phyloP scores from a whole-genome alignment of 345 rosid genomes.

The Euclidium syriacum region DNA sequence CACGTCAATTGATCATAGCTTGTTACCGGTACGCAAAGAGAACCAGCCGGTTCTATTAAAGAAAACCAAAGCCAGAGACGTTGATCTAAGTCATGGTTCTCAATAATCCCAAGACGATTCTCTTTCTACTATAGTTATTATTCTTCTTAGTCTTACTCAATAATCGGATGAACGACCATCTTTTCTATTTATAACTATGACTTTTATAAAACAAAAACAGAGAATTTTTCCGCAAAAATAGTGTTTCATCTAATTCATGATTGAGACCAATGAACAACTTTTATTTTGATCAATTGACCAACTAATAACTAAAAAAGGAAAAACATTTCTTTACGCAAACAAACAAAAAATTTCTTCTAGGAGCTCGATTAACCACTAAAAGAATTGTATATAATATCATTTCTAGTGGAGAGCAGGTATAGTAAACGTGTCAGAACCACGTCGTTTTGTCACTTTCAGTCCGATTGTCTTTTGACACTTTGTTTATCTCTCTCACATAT shows the following conservation, averaged over 20 bases:
- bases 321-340: too few species aligned
- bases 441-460: neutral
- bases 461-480: conserved; percentile 13
- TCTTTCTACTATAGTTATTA: neutral
- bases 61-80: neutral
- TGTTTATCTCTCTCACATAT: neutral
- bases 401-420: conserved; percentile 10
- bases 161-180: neutral
- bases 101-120: neutral
- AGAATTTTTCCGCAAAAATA: neutral
- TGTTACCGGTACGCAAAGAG: neutral
- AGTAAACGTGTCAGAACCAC: conserved; percentile 2
- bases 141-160: neutral
- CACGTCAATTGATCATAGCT: neutral
- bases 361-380: neutral
- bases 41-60: conserved; percentile 1
- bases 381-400: neutral
- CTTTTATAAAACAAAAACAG: neutral
- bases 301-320: too few species aligned
- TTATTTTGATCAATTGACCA: too few species aligned
- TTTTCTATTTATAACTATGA: neutral
- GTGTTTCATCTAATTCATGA: neutral
- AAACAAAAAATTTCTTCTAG: neutral
- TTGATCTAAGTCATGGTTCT: too few species aligned
- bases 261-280: too few species aligned